Base-by-base conservation (phyloP, 495 filamentous ascomycete genomes). In the Cercophora sp. region DNA sequence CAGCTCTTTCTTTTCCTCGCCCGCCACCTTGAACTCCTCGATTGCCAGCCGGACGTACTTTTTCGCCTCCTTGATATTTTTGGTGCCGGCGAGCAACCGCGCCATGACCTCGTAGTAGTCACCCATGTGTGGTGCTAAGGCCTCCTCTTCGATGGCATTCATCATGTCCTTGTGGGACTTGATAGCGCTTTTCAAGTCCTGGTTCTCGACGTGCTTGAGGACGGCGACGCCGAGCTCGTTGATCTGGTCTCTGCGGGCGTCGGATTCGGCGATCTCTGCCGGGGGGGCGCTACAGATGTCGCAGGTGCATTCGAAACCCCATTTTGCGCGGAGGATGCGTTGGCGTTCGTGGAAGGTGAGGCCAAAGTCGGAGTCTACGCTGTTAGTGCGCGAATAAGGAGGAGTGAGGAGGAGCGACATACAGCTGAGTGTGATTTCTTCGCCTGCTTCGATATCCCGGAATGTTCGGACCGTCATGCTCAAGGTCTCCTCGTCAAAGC, bases 361-460 rank as follows among this genome's bases (percentile, higher is more conserved):
- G 35, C 61, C 62, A 42, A 66, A 55, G 2, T 57, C 52, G 5
- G 58, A 34, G 39, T 71, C 66, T 71, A 8, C 8, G 15, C 3
- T 22, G 24, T 25, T 1, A 34, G 44, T 34, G 40, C n/a, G n/a
- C n/a, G n/a, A n/a, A n/a, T n/a, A n/a, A n/a, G n/a, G n/a, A n/a
- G n/a, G n/a, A n/a, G n/a, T n/a, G n/a, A 8, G 23, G 16, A 6
- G 9, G 29, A 15, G 40, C 5, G 13, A 50, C 65, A 47, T 50
- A 63, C 69, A 71, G 55, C 65, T 68, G 48, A 71, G 66, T 5
- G 65, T 70, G 18, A 70, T 54, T 41, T 71, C 69, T 22, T 71
- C 67, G 4, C 61, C 62, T 0, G 63, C 54, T 1, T 56, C 24
- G 15, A 71, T 70, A 46, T 71, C 61, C 15, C 49, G 56, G 36